Conservation (phyloP, 768 basidiomycete genomes). For the Tulasnella sp. region DNA sequence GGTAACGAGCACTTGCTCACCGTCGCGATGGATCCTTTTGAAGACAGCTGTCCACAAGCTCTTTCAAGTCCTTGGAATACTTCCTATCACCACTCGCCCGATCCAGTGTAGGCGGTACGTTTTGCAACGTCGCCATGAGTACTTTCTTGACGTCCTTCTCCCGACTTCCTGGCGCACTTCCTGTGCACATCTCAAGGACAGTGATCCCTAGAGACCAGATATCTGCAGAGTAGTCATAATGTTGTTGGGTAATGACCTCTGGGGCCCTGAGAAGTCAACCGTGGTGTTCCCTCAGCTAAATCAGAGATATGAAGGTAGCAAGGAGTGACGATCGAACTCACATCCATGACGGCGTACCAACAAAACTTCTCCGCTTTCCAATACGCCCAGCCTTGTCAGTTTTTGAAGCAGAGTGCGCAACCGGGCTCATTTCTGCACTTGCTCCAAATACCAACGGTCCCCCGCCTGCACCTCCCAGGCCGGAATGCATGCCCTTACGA, state of each 20-base stretch:
- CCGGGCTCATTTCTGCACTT: background rate
- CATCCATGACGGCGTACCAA: conserved; percentile 47
- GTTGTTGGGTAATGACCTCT: conserved; percentile 74
- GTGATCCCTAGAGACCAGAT: conserved; percentile 97
- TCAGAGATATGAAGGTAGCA: too few relatives aligned
- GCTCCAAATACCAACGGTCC: background rate
- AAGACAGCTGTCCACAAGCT: conserved; percentile 72
- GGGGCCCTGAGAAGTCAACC: conserved; percentile 83
- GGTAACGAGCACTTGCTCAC: conserved; percentile 27
- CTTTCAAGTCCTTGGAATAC: conserved; percentile 73
- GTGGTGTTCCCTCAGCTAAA: conserved; percentile 38
- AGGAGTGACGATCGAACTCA: too few relatives aligned
- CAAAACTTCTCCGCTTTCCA: conserved; percentile 82
- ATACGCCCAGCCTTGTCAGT: conserved; percentile 25
- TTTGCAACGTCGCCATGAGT: conserved; percentile 66
- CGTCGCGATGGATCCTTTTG: conserved; percentile 72
- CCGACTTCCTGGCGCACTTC: conserved; percentile 68
- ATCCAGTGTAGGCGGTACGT: conserved; percentile 66
- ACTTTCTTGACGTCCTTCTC: conserved; percentile 60
- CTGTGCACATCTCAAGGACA: conserved; percentile 80
- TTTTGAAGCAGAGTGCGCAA: background rate
- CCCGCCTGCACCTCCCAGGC: background rate
- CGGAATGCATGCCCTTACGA: background rate
- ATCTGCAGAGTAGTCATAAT: conserved; percentile 73
- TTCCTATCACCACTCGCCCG: conserved; percentile 57